Evolutionary conservation across 2,329 filamentous ascomycete genomes (phyloP).

Genomic region (Intubia oerlemansii): DNA sequence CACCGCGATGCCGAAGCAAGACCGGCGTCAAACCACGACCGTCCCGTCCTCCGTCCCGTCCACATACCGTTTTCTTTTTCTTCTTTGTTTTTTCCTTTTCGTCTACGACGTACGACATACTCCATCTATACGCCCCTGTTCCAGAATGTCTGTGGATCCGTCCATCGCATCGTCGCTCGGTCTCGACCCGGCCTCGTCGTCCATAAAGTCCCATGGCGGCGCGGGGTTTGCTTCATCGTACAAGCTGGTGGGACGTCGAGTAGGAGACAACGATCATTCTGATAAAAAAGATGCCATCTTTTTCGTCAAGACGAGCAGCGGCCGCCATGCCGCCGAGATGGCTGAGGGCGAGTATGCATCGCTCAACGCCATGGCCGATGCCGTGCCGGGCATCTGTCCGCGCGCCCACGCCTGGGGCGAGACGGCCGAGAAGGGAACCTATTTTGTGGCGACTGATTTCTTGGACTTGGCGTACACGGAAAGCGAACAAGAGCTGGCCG

Average conservation of each 20-base stretch:
- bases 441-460: conserved; percentile 58
- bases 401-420: conserved; percentile 53
- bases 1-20: no score
- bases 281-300: conserved; percentile 16
- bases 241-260: conserved; percentile 10
- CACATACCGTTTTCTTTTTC: no score
- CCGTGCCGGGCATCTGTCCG: conserved; percentile 57
- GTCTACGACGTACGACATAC: background rate
- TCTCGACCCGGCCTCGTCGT: conserved; percentile 31
- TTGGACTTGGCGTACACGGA: conserved; percentile 51
- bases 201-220: conserved; percentile 37
- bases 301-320: conserved; percentile 52
- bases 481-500: no score
- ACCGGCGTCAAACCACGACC: no score
- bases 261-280: conserved; percentile 6
- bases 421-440: conserved; percentile 24
- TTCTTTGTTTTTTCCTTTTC: background rate
- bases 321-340: conserved; percentile 40
- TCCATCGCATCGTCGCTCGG: conserved; percentile 39
- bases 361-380: conserved; percentile 56
- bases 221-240: conserved; percentile 49
- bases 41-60: no score
- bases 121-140: no score
- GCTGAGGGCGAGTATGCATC: conserved; percentile 65
- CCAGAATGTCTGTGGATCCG: conserved; percentile 26